These are phyloP conservation scores for Vanrija sp. DNA, from an alignment of 1,284 basidiomycete species.

Conservation along the genomic window DNA sequence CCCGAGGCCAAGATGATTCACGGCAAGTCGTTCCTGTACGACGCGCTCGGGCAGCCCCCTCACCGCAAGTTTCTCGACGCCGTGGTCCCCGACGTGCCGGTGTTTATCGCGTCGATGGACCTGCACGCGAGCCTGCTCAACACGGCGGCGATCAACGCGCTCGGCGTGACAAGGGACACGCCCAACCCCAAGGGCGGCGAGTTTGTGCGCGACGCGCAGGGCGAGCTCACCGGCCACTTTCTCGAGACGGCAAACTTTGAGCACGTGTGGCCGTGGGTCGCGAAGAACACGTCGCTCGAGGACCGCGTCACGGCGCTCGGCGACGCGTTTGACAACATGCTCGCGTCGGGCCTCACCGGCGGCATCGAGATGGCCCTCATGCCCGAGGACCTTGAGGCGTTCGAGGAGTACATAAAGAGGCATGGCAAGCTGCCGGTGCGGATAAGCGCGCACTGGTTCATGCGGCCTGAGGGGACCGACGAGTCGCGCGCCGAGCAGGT, in stretches of 20 bases:
- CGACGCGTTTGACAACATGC: constrained; percentile 22
- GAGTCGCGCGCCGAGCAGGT: constrained; percentile 9
- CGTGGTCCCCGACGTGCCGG: constrained; percentile 24
- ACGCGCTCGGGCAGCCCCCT: constrained; percentile 20
- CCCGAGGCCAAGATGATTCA: constrained; percentile 15
- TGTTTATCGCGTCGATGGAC: constrained; percentile 29
- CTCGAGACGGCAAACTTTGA: constrained; percentile 27
- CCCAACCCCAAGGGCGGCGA: constrained; percentile 28
- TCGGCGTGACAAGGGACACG: constrained; percentile 21
- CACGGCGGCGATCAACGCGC: constrained; percentile 20
- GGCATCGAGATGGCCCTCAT: constrained; percentile 29
- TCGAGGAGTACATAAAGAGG: constrained; percentile 20
- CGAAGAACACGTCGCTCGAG: constrained; percentile 8
- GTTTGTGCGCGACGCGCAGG: constrained; percentile 26
- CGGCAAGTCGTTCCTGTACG: constrained; percentile 25
- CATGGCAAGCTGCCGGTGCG: constrained; percentile 24
- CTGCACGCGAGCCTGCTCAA: constrained; percentile 34
- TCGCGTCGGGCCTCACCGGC: constrained; percentile 27
- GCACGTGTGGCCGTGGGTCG: constrained; percentile 27
- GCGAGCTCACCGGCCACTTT: constrained; percentile 25
- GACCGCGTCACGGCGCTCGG: constrained; percentile 18
- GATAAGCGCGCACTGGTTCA: constrained; percentile 28
- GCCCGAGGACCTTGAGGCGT: constrained; percentile 22
- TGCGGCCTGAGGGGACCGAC: constrained; percentile 18
- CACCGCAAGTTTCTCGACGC: constrained; percentile 27